Conservation (phyloP, 2,329 filamentous ascomycete genomes). For the Aureobasidium subglaciale region DNA sequence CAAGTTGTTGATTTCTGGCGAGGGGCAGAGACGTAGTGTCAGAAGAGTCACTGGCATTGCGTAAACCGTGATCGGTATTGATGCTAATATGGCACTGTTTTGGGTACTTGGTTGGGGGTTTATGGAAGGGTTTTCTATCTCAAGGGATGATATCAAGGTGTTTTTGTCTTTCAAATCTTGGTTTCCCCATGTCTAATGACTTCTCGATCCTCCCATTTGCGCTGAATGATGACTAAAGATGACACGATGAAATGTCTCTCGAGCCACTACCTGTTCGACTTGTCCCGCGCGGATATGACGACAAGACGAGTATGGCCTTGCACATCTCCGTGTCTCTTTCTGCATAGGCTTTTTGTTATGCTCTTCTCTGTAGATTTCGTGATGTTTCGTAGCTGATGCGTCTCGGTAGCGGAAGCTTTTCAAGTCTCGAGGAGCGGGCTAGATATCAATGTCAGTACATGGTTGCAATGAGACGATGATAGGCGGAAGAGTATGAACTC, state of each 20-base stretch:
- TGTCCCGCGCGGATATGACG: too few relatives aligned
- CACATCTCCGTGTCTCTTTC: too few relatives aligned
- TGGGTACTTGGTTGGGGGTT: neutral
- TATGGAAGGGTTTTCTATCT: neutral
- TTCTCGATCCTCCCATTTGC: too few relatives aligned
- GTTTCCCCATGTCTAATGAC: neutral
- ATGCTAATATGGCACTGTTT: neutral
- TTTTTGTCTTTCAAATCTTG: neutral
- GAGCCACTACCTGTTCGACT: too few relatives aligned
- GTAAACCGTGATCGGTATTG: slow-evolving; percentile 4
- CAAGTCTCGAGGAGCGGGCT: slow-evolving; percentile 13
- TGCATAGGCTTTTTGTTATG: too few relatives aligned
- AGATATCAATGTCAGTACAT: neutral
- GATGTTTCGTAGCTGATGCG: neutral
- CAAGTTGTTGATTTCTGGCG: slow-evolving; percentile 68
- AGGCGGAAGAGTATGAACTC: neutral
- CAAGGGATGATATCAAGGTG: slow-evolving; percentile 3
- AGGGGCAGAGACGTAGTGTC: slow-evolving; percentile 75
- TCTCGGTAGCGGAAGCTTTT: neutral
- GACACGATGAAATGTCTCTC: too few relatives aligned
- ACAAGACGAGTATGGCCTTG: too few relatives aligned
- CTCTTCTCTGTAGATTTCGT: neutral
- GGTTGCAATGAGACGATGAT: too few relatives aligned
- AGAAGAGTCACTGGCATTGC: slow-evolving; percentile 60
- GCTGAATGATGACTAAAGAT: too few relatives aligned